These are phyloP conservation scores for Colletotrichum orchidophilum DNA, from an alignment of 2,329 filamentous ascomycete species.

Conservation along the genomic window DNA sequence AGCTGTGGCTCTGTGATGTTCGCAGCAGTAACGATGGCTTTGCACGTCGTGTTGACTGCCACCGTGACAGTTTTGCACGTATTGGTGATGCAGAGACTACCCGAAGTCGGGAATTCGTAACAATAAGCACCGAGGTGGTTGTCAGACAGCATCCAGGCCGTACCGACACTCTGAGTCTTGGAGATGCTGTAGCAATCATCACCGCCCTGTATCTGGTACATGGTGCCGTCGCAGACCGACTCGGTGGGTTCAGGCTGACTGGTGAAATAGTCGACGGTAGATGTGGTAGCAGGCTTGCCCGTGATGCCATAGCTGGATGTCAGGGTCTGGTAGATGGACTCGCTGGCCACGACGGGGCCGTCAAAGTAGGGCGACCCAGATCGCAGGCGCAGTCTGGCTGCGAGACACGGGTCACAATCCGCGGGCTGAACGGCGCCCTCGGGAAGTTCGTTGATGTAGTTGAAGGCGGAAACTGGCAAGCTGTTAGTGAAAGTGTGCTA, in stretches of 20 bases:
- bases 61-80: constrained; percentile 27
- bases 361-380: constrained; percentile 38
- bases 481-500: neutral
- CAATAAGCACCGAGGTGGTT: constrained; percentile 35
- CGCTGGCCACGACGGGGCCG: constrained; percentile 35
- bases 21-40: constrained; percentile 30
- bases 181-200: constrained; percentile 37
- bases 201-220: constrained; percentile 33
- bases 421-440: constrained; percentile 12
- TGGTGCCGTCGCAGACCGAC: constrained; percentile 27
- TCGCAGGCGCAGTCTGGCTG: constrained; percentile 34
- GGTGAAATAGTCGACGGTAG: constrained; percentile 28
- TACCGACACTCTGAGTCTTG: constrained; percentile 28
- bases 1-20: constrained; percentile 34
- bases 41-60: neutral
- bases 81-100: constrained; percentile 37
- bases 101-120: constrained; percentile 5
- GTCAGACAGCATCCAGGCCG: constrained; percentile 36
- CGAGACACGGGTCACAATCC: constrained; percentile 35
- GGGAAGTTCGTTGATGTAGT: constrained; percentile 33
- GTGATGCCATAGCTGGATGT: constrained; percentile 38
- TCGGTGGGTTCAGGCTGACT: constrained; percentile 24
- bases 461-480: constrained; percentile 25
- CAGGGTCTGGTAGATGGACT: constrained; percentile 35
- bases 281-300: constrained; percentile 30